These are phyloP conservation scores for Lachnellula suecica DNA, from an alignment of 2,329 filamentous ascomycete genomes.

Conservation along the genomic window DNA sequence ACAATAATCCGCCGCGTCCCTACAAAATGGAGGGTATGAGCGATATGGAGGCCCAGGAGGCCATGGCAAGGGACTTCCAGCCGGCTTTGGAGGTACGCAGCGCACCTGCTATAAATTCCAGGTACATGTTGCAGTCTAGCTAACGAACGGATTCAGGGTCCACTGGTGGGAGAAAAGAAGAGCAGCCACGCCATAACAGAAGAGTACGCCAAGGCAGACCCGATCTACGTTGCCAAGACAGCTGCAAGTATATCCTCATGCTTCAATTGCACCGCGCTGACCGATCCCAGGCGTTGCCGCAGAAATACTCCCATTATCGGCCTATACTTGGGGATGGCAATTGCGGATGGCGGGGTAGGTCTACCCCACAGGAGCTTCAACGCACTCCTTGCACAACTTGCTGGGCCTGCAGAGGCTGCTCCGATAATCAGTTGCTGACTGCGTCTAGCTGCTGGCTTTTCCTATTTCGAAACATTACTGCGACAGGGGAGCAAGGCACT, in stretches of 20 bases:
- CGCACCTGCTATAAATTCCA: neutral
- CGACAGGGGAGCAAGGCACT: slow-evolving; percentile 62
- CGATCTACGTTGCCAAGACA: slow-evolving; percentile 83
- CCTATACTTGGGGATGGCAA: slow-evolving; percentile 90
- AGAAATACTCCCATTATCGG: slow-evolving; percentile 84
- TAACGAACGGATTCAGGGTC: slow-evolving; percentile 66
- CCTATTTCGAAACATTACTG: slow-evolving; percentile 86
- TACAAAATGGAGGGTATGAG: slow-evolving; percentile 25
- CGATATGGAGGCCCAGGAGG: slow-evolving; percentile 52
- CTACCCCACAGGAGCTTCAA: slow-evolving; percentile 16
- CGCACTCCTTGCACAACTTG: slow-evolving; percentile 9
- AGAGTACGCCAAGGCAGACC: slow-evolving; percentile 87
- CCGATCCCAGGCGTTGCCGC: slow-evolving; percentile 65
- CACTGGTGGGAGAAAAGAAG: slow-evolving; percentile 76
- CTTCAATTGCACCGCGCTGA: slow-evolving; percentile 8
- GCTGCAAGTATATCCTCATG: slow-evolving; percentile 55
- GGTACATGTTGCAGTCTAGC: slow-evolving; percentile 18
- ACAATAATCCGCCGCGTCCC: slow-evolving; percentile 10
- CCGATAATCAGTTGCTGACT: slow-evolving; percentile 19
- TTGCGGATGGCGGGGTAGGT: slow-evolving; percentile 95
- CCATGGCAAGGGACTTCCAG: slow-evolving; percentile 57
- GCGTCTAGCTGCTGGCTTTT: slow-evolving; percentile 78
- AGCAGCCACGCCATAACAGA: slow-evolving; percentile 75
- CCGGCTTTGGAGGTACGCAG: slow-evolving; percentile 52
- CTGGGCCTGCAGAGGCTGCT: neutral